A percentile compares a stretch with the other conserved stretches of the same genome.
These are phyloP conservation scores for Torrubiellomyces zombiae DNA, from an alignment of 2,329 filamentous ascomycete genomes.

Conservation along the genomic window DNA sequence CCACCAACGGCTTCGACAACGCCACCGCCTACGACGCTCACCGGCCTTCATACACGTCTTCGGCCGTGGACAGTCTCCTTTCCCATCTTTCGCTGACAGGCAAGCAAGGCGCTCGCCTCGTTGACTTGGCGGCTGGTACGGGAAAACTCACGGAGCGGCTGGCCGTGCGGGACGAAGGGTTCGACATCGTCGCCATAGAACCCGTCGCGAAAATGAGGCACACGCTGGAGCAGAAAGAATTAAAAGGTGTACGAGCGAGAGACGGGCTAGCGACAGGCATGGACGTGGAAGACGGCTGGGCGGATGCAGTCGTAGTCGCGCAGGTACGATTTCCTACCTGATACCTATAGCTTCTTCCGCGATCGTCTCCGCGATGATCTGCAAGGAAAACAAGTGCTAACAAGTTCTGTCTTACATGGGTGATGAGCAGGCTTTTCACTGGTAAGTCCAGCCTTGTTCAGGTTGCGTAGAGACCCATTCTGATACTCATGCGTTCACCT, in stretches of 20 bases:
- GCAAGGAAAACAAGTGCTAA: no score
- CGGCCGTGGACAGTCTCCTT: conserved; percentile 42
- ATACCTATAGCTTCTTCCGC: no score
- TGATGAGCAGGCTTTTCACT: conserved; percentile 29
- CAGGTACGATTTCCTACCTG: conserved; percentile 32
- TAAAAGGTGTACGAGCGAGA: conserved; percentile 35
- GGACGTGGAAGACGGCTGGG: conserved; percentile 37
- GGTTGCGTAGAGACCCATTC: no score
- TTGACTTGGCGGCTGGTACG: conserved; percentile 53
- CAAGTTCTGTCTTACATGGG: neutral
- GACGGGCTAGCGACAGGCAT: conserved; percentile 43
- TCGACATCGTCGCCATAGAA: conserved; percentile 44
- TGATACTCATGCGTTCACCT: no score
- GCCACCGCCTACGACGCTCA: conserved; percentile 49
- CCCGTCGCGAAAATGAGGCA: conserved; percentile 49
- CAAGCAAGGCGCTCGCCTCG: conserved; percentile 27
- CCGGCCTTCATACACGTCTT: conserved; percentile 47
- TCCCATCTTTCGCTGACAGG: conserved; percentile 32
- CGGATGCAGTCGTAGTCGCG: conserved; percentile 48
- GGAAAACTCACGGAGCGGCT: conserved; percentile 54
- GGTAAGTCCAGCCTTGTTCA: conserved; percentile 29
- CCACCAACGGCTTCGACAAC: conserved; percentile 44
- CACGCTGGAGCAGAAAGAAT: conserved; percentile 38
- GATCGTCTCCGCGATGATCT: no score
- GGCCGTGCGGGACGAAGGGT: conserved; percentile 39